Conservation (phyloP, 805 yeast genomes). For the Wickerhamiella alocasiicola region DNA sequence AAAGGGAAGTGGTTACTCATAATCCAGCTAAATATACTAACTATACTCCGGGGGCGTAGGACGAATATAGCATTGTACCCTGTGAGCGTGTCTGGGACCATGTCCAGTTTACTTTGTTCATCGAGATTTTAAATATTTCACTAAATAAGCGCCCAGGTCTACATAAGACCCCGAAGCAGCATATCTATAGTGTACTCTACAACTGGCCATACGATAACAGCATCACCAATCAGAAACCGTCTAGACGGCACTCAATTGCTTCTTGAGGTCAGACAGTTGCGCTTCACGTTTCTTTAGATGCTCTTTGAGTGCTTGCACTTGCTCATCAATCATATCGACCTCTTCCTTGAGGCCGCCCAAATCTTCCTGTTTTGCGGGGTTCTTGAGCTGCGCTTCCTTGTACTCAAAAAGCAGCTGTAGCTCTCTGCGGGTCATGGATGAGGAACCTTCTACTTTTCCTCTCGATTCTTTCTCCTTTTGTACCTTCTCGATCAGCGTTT, state of each 20-base stretch:
- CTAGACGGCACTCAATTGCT: neutral
- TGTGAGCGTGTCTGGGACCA: too few species aligned
- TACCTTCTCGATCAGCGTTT: conserved; percentile 48
- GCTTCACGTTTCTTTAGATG: conserved; percentile 48
- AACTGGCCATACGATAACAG: too few species aligned
- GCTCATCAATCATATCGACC: conserved; percentile 61
- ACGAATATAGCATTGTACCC: too few species aligned
- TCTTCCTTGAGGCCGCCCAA: conserved; percentile 33
- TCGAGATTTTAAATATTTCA: too few species aligned
- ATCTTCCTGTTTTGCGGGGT: conserved; percentile 15
- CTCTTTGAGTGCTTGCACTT: conserved; percentile 58
- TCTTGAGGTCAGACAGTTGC: conserved; percentile 41
- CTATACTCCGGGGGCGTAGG: too few species aligned
- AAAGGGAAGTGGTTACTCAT: too few species aligned
- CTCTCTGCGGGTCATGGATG: conserved; percentile 42
- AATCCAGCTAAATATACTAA: too few species aligned
- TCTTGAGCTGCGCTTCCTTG: conserved; percentile 47
- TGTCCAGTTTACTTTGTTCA: too few species aligned
- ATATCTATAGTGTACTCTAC: too few species aligned
- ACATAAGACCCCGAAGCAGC: too few species aligned
- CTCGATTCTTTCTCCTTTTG: conserved; percentile 25
- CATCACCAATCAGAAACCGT: too few species aligned
- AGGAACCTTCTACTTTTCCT: conserved; percentile 24
- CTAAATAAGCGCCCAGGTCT: too few species aligned
- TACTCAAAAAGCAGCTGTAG: conserved; percentile 71